Base-by-base conservation (phyloP, 495 filamentous ascomycete genomes). In the Pyrenopolyporus hunteri region DNA sequence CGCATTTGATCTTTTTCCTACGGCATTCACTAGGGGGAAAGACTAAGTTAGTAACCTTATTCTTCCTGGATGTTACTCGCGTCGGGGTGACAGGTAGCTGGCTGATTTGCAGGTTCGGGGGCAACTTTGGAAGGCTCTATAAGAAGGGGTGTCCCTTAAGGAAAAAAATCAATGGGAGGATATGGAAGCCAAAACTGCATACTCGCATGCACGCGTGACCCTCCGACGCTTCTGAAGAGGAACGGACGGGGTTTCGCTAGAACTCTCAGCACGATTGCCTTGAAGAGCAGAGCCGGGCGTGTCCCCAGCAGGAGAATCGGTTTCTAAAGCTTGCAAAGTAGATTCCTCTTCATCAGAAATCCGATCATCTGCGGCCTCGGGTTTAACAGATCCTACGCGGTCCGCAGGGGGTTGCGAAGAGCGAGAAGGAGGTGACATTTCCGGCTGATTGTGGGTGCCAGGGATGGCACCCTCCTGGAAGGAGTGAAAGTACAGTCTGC, bases 1-100 rank as follows among this genome's bases (percentile, higher is more conserved):
- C 93, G 68, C 93, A 98, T 74, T 97, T 98, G 73, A 98, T 97
- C 75, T 98, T 98, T 76, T 98, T 98, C 64, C 94, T 82, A 42
- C 94, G 84, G 70, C 93, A 98, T 71, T 98, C 95, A 70, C 61
- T 64, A 5, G 4, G 44, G 3, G 4, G 44, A 32, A 25, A 19
- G 11, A 45, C 11, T 7, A 52, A 26, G 55, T 64, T 45, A 64
- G 61, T 32, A 14, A 43, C 39, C n/a, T 22, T 32, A 25, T 13
- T 20, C 9, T 26, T 20, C 9, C 20, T 33, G 20, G 17, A 33
- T 32, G 8, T 22, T 14, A 33, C 20, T 57, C 16, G 14, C 35
- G n/a, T 33, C 10, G 22, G 25, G 25, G n/a, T 16, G 9, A 39
- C 14, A 28, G 25, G 36, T 46, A 29, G 28, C 11, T 36, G 19